These are phyloP conservation scores for Monilinia aucupariae DNA, from an alignment of 2,329 filamentous ascomycete species.

Conservation along the genomic window DNA sequence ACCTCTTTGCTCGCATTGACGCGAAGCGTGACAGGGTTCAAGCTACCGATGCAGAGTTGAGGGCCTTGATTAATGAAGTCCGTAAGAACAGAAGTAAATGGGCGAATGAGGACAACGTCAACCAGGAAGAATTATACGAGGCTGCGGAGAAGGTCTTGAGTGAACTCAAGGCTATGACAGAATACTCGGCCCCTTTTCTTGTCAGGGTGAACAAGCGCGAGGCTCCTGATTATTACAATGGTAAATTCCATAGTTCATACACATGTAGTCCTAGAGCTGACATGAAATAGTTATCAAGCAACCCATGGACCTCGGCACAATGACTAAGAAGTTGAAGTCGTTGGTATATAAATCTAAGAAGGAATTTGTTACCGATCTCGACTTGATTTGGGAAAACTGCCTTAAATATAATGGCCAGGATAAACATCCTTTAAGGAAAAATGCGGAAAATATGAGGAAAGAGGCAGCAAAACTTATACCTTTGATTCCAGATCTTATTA, in stretches of 20 bases:
- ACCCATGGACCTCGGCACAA: constrained; percentile 94
- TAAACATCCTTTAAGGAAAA: constrained; percentile 79
- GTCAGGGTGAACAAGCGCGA: constrained; percentile 95
- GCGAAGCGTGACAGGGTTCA: constrained; percentile 83
- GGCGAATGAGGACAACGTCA: constrained; percentile 95
- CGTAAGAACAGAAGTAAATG: constrained; percentile 98
- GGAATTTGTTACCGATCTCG: constrained; percentile 89
- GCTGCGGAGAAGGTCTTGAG: constrained; percentile 94
- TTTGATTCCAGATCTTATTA: constrained; percentile 85
- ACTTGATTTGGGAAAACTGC: constrained; percentile 96
- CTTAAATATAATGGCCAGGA: constrained; percentile 91
- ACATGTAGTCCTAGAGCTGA: constrained; percentile 28
- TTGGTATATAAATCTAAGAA: constrained; percentile 80
- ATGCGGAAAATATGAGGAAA: constrained; percentile 93
- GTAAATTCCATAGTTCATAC: constrained; percentile 48
- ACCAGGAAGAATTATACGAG: constrained; percentile 96
- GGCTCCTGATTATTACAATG: constrained; percentile 87
- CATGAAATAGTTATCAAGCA: constrained; percentile 76
- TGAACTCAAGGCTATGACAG: constrained; percentile 93
- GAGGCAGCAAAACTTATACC: constrained; percentile 96
- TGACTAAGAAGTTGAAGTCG: constrained; percentile 94
- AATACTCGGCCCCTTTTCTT: constrained; percentile 94
- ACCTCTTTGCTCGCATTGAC: constrained; percentile 93
- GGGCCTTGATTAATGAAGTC: constrained; percentile 92
- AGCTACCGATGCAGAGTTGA: constrained; percentile 87